Percentiles rank a stretch among this genome's conserved stretches.
These are phyloP conservation scores for Carex kokanica DNA, from an alignment of 176 grass and related monocot genomes.

Conservation along the genomic window DNA sequence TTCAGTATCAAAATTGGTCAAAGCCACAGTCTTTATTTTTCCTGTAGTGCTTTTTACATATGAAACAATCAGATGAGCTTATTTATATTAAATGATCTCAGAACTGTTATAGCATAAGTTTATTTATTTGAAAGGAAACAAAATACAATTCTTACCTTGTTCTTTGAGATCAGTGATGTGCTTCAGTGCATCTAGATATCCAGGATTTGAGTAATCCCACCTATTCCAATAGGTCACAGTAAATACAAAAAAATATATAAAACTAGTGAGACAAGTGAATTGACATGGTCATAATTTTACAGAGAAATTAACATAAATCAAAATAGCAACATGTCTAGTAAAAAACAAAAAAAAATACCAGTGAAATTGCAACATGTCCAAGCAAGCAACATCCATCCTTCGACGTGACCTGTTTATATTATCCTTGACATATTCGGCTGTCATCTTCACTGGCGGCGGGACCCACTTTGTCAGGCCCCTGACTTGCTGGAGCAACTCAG, in stretches of 20 bases:
- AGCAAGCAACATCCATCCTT: conserved; percentile 78
- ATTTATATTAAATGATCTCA: neutral
- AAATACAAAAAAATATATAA: neutral
- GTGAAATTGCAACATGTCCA: conserved; percentile 97
- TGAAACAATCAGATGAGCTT: conserved; percentile 23
- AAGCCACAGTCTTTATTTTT: conserved; percentile 74
- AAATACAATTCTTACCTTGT: conserved; percentile 54
- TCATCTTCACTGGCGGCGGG: conserved; percentile 89
- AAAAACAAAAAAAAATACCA: conserved; percentile 39
- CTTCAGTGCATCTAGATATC: conserved; percentile 92
- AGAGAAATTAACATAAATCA: neutral
- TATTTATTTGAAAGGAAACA: neutral
- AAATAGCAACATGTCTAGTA: conserved; percentile 73
- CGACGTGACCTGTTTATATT: conserved; percentile 74
- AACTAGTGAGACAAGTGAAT: neutral
- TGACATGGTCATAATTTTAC: neutral
- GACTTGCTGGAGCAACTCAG: conserved; percentile 68
- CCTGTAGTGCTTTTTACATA: conserved; percentile 39
- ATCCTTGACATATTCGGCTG: conserved; percentile 58
- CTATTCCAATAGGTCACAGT: conserved; percentile 31
- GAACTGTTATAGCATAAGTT: neutral
- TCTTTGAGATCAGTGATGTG: conserved; percentile 92
- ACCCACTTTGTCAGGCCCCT: conserved; percentile 96
- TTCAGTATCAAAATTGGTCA: conserved; percentile 73
- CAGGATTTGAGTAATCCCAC: conserved; percentile 96